A percentile compares a stretch with the other conserved stretches of the same genome.
These are phyloP conservation scores for Leccinum boreale DNA, from an alignment of 768 basidiomycete species.

Conservation along the genomic window DNA sequence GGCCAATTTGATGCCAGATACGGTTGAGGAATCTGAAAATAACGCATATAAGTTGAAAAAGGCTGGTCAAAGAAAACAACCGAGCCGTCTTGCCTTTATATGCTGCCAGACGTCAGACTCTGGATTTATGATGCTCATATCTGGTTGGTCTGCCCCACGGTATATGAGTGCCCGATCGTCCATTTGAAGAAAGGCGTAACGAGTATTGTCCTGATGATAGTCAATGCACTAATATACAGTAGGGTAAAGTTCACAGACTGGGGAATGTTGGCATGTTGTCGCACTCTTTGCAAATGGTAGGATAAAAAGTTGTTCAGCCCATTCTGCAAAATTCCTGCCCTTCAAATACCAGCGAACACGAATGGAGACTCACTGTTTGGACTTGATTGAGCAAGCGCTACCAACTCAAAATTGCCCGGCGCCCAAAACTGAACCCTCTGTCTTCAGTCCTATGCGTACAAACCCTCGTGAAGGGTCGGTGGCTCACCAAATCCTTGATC, in stretches of 20 bases:
- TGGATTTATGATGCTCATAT: slow-evolving; percentile 97
- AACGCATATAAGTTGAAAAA: neutral
- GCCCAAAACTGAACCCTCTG: slow-evolving; percentile 73
- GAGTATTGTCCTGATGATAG: slow-evolving; percentile 79
- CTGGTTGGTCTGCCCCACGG: slow-evolving; percentile 94
- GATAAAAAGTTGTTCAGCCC: slow-evolving; percentile 72
- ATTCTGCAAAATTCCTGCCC: slow-evolving; percentile 34
- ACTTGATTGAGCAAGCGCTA: slow-evolving; percentile 61
- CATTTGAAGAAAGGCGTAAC: slow-evolving; percentile 93
- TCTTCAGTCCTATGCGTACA: slow-evolving; percentile 1
- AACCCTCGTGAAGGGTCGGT: neutral
- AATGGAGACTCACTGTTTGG: slow-evolving; percentile 43
- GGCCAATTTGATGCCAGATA: slow-evolving; percentile 94
- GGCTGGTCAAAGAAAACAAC: slow-evolving; percentile 1
- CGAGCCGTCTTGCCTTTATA: slow-evolving; percentile 61
- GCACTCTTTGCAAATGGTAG: slow-evolving; percentile 96
- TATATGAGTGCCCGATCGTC: slow-evolving; percentile 93
- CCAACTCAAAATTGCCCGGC: slow-evolving; percentile 86
- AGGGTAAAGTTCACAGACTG: slow-evolving; percentile 47
- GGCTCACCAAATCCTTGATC: slow-evolving; percentile 62
- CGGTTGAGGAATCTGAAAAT: slow-evolving; percentile 74
- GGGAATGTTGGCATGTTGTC: slow-evolving; percentile 85
- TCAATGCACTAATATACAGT: slow-evolving; percentile 3
- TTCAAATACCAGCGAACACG: neutral
- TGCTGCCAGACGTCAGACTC: slow-evolving; percentile 98